Conservation (phyloP, 768 basidiomycete species). For the Termitomyces sp. region DNA sequence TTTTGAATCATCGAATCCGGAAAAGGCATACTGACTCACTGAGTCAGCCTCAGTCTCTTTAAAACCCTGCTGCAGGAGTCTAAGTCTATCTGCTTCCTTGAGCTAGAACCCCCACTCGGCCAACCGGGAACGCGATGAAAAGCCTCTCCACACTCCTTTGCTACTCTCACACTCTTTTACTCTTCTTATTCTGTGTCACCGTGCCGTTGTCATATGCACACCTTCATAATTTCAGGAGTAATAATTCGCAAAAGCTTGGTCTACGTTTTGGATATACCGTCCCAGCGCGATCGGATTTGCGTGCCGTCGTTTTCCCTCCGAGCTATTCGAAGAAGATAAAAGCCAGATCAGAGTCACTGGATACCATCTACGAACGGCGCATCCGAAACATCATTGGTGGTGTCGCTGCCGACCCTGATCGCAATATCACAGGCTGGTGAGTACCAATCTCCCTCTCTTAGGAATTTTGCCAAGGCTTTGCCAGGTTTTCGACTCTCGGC, state of each 20-base stretch:
- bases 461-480: background rate
- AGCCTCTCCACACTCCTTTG: conserved; percentile 10
- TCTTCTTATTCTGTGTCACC: background rate
- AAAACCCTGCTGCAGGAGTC: background rate
- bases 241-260: background rate
- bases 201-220: conserved; percentile 5
- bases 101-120: background rate
- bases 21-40: background rate
- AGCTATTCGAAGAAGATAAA: conserved; percentile 27
- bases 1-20: background rate
- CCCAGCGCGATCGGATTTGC: background rate
- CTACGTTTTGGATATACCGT: background rate
- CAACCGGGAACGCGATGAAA: conserved; percentile 7
- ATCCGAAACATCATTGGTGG: conserved; percentile 9
- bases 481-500: conserved; percentile 15
- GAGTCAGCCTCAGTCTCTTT: conserved; percentile 2
- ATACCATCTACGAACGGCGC: conserved; percentile 13
- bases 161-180: conserved; percentile 13
- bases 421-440: conserved; percentile 14
- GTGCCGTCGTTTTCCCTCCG: background rate
- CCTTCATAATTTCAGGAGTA: background rate
- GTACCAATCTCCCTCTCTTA: background rate
- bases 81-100: background rate
- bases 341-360: conserved; percentile 16
- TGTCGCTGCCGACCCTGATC: conserved; percentile 2